phyloP scores from a whole-genome alignment of 768 basidiomycete genomes.

The Amanita fuliginea region DNA sequence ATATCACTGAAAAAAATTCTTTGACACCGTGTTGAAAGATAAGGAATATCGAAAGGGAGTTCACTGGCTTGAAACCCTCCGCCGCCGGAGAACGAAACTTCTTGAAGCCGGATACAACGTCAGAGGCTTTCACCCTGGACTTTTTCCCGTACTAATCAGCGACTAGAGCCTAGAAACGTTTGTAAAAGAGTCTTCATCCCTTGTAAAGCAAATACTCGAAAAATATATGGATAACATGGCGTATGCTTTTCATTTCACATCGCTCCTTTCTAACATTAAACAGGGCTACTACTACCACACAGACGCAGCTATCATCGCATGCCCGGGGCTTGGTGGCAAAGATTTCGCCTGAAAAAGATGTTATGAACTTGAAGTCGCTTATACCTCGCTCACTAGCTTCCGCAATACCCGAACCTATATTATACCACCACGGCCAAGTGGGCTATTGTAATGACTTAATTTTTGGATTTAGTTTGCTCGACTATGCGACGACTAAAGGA shows the following conservation, averaged over 20 bases:
- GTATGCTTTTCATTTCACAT: constrained; percentile 26
- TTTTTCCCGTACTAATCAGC: neutral
- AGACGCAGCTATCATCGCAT: constrained; percentile 62
- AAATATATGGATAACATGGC: constrained; percentile 75
- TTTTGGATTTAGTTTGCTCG: constrained; percentile 80
- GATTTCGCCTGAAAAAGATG: constrained; percentile 65
- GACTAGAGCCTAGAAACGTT: constrained; percentile 72
- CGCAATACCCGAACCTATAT: constrained; percentile 56
- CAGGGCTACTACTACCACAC: constrained; percentile 71
- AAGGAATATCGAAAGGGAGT: constrained; percentile 86
- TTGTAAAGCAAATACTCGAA: constrained; percentile 52
- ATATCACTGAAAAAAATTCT: neutral
- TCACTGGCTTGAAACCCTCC: constrained; percentile 86
- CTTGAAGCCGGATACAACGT: constrained; percentile 76
- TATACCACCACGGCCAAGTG: constrained; percentile 71
- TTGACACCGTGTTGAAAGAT: constrained; percentile 31
- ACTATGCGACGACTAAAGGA: constrained; percentile 78
- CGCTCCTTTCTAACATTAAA: neutral
- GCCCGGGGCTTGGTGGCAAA: constrained; percentile 48
- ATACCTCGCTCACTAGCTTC: constrained; percentile 54
- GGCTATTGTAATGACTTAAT: constrained; percentile 84
- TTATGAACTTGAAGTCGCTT: constrained; percentile 38
- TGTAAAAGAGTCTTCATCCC: constrained; percentile 56
- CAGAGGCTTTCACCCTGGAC: constrained; percentile 11
- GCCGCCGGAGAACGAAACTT: constrained; percentile 73